Percentiles rank a stretch among this genome's conserved stretches.
These are phyloP conservation scores for Plasmodium berghei DNA, from an alignment of 169 alveolate genomes.

Conservation along the genomic window DNA sequence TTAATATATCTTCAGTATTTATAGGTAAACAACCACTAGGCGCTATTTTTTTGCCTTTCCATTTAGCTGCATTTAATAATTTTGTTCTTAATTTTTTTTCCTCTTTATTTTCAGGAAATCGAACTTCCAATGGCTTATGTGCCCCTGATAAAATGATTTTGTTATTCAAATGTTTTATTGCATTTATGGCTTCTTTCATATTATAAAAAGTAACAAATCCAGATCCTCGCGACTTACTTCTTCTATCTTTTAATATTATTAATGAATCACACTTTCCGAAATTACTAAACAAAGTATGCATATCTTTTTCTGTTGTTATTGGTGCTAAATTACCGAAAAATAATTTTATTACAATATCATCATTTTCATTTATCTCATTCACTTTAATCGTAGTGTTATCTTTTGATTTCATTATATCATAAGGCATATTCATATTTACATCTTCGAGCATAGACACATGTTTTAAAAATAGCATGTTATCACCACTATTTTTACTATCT, in stretches of 20 bases:
- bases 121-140: slow-evolving; percentile 75
- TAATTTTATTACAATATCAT: slow-evolving; percentile 54
- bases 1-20: slow-evolving; percentile 73
- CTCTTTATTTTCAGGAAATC: slow-evolving; percentile 74
- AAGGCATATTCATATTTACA: neutral
- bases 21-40: slow-evolving; percentile 75
- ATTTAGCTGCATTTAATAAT: slow-evolving; percentile 74
- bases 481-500: neutral
- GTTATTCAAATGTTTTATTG: slow-evolving; percentile 68
- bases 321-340: slow-evolving; percentile 77
- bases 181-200: slow-evolving; percentile 68
- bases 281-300: slow-evolving; percentile 68
- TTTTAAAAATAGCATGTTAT: neutral
- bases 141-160: slow-evolving; percentile 75
- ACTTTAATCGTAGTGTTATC: slow-evolving; percentile 1
- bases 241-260: slow-evolving; percentile 73
- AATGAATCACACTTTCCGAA: slow-evolving; percentile 74
- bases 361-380: slow-evolving; percentile 15
- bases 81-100: slow-evolving; percentile 72
- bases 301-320: slow-evolving; percentile 76
- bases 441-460: neutral
- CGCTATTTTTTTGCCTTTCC: slow-evolving; percentile 76
- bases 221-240: slow-evolving; percentile 75
- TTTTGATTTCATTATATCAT: neutral
- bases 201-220: slow-evolving; percentile 78